Percentiles rank a stretch among this genome's conserved stretches.
Evolutionary conservation across 1,284 basidiomycete genomes (phyloP).

Genomic region (Grifola frondosa): DNA sequence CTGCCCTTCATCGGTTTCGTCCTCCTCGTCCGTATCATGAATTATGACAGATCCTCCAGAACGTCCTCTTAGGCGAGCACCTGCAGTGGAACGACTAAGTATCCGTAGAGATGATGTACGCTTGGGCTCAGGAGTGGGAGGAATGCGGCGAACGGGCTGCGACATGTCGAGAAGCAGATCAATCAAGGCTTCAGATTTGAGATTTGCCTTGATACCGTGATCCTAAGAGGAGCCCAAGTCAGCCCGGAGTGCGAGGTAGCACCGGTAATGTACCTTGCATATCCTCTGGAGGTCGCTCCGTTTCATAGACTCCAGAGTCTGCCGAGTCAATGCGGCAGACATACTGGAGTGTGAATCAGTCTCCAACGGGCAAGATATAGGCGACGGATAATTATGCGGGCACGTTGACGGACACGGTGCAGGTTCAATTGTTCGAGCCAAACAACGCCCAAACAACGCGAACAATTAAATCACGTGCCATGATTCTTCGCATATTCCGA

Average conservation of each 20-base stretch:
- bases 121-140: conserved; percentile 19
- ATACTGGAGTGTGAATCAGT: conserved; percentile 31
- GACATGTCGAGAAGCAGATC: conserved; percentile 61
- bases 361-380: conserved; percentile 6
- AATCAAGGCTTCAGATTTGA: conserved; percentile 75
- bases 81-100: conserved; percentile 33
- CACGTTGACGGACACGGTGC: conserved; percentile 13
- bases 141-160: conserved; percentile 28
- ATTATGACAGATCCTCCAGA: conserved; percentile 48
- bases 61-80: conserved; percentile 34
- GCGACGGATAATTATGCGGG: neutral
- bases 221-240: conserved; percentile 46
- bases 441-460: conserved; percentile 29
- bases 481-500: too few species aligned
- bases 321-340: conserved; percentile 51
- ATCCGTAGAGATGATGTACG: conserved; percentile 31
- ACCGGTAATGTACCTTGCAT: conserved; percentile 58
- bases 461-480: conserved; percentile 20
- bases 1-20: conserved; percentile 21
- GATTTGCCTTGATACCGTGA: conserved; percentile 74
- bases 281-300: conserved; percentile 70
- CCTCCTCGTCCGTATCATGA: conserved; percentile 49
- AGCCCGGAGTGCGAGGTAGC: conserved; percentile 2
- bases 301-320: conserved; percentile 61
- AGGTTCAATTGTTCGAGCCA: conserved; percentile 17